These are phyloP conservation scores for Amanita fuliginea DNA, from an alignment of 768 basidiomycete species.

Conservation along the genomic window DNA sequence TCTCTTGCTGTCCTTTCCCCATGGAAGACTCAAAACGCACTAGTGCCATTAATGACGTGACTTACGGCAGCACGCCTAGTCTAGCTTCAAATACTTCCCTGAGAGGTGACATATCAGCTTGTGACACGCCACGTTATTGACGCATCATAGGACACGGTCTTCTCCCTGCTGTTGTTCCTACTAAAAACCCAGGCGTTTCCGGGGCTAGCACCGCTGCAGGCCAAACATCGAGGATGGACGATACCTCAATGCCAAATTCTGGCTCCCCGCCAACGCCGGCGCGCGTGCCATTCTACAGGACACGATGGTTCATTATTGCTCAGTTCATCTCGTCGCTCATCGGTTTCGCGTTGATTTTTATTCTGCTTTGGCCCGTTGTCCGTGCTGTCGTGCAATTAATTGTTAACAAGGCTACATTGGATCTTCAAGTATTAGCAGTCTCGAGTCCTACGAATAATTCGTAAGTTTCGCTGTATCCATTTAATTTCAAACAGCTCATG, in stretches of 20 bases:
- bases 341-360: conserved; percentile 53
- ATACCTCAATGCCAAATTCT: conserved; percentile 7
- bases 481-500: not conserved
- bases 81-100: conserved; percentile 12
- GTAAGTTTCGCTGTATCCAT: conserved; percentile 23
- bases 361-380: conserved; percentile 58
- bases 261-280: conserved; percentile 11
- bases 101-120: conserved; percentile 9
- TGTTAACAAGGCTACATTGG: conserved; percentile 42
- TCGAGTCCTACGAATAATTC: conserved; percentile 42
- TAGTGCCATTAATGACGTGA: conserved; percentile 10
- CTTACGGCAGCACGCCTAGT: conserved; percentile 10
- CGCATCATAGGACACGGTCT: conserved; percentile 21
- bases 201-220: not conserved
- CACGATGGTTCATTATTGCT: conserved; percentile 52
- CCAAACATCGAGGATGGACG: not conserved
- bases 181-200: conserved; percentile 8
- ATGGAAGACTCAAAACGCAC: conserved; percentile 14
- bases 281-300: conserved; percentile 44
- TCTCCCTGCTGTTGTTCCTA: conserved; percentile 9
- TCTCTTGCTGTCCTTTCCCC: not conserved
- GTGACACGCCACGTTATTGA: not conserved
- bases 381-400: conserved; percentile 56
- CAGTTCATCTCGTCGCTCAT: conserved; percentile 37
- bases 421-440: conserved; percentile 42